A percentile compares a stretch with the other conserved stretches of the same genome.
Conservation (phyloP, 2,329 filamentous ascomycete species). For the Beauveria caledonica region DNA sequence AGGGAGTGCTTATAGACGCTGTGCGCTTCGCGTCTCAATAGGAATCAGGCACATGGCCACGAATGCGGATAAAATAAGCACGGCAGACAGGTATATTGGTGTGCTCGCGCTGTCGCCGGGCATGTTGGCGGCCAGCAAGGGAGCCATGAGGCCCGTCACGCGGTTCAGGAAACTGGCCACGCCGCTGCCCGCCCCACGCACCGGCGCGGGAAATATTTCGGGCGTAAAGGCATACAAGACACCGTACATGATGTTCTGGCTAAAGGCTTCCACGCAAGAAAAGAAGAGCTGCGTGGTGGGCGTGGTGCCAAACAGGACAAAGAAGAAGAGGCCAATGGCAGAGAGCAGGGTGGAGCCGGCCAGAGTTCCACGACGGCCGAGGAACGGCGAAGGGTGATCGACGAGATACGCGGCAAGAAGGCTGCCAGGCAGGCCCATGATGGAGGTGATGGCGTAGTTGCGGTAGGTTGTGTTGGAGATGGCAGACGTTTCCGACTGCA, state of each 20-base stretch:
- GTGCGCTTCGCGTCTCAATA: constrained; percentile 54
- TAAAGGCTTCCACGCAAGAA: constrained; percentile 60
- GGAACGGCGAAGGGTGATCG: constrained; percentile 50
- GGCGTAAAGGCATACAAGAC: constrained; percentile 71
- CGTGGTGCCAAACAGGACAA: constrained; percentile 50
- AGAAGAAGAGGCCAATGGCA: constrained; percentile 61
- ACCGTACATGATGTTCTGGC: constrained; percentile 71
- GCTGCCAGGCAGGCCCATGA: constrained; percentile 69
- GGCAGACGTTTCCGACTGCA: constrained; percentile 24
- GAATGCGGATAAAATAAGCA: constrained; percentile 50
- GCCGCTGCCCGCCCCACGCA: constrained; percentile 63
- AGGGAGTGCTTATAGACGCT: constrained; percentile 37
- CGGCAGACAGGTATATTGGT: constrained; percentile 50
- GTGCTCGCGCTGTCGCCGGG: constrained; percentile 49
- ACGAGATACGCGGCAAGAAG: constrained; percentile 67
- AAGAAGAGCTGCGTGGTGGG: constrained; percentile 54
- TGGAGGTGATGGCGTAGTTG: constrained; percentile 73
- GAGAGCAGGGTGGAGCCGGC: constrained; percentile 59
- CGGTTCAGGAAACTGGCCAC: constrained; percentile 66
- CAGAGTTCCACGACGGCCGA: constrained; percentile 66
- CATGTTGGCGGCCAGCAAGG: constrained; percentile 55
- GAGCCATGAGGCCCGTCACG: constrained; percentile 58
- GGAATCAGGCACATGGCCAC: constrained; percentile 52
- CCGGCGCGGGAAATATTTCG: constrained; percentile 66
- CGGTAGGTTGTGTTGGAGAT: constrained; percentile 55